These are phyloP conservation scores for Fulvia fulva DNA, from an alignment of 2,329 filamentous ascomycete species.

Conservation along the genomic window DNA sequence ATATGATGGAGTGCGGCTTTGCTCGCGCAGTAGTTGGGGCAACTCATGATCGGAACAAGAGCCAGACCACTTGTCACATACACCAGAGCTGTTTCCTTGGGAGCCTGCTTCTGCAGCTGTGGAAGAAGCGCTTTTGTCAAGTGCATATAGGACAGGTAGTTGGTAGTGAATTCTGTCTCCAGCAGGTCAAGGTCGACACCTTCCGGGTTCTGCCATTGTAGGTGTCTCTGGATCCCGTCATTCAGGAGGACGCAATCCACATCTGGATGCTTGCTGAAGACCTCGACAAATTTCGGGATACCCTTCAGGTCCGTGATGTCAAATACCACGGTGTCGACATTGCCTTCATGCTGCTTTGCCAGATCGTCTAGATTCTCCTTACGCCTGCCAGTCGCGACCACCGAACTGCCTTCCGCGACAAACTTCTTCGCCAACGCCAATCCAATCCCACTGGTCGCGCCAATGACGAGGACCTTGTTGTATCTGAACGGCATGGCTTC, in stretches of 20 bases:
- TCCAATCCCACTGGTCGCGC: conserved; percentile 52
- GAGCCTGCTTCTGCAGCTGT: conserved; percentile 43
- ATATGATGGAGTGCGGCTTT: conserved; percentile 56
- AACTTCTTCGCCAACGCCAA: conserved; percentile 48
- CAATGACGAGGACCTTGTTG: conserved; percentile 52
- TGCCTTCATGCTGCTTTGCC: conserved; percentile 43
- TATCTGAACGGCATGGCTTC: conserved; percentile 42
- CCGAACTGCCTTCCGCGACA: conserved; percentile 44
- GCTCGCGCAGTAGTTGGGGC: conserved; percentile 52
- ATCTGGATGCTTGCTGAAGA: conserved; percentile 46
- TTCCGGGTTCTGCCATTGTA: conserved; percentile 50
- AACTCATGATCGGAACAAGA: conserved; percentile 46
- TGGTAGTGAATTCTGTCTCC: conserved; percentile 35
- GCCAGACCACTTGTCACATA: conserved; percentile 51
- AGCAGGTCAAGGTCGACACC: conserved; percentile 40
- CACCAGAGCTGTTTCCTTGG: conserved; percentile 40
- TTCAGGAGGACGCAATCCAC: conserved; percentile 53
- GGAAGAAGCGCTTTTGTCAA: conserved; percentile 50
- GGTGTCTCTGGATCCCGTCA: conserved; percentile 50
- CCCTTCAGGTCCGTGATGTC: conserved; percentile 49
- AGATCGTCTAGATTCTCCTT: conserved; percentile 50
- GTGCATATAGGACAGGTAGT: conserved; percentile 49
- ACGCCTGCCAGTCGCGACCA: conserved; percentile 50
- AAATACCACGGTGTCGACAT: conserved; percentile 46
- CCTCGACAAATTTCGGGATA: conserved; percentile 43